These are phyloP conservation scores for Scytalidium sp. DNA, from an alignment of 2,329 filamentous ascomycete species.

Conservation along the genomic window DNA sequence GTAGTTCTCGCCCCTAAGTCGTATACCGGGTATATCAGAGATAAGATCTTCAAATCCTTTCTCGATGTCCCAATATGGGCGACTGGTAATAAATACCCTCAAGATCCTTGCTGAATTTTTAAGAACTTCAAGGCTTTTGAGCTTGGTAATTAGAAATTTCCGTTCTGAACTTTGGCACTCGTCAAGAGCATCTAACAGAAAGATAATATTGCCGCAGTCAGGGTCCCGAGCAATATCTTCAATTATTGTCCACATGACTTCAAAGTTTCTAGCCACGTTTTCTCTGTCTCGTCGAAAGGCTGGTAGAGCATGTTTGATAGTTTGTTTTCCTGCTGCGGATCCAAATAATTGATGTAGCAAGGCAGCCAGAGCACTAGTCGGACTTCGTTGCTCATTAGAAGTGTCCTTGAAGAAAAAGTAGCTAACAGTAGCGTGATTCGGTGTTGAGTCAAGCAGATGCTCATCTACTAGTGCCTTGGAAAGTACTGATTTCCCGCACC, in stretches of 20 bases:
- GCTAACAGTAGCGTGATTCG: not conserved
- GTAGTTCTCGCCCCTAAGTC: constrained; percentile 6
- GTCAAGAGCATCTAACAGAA: constrained; percentile 39
- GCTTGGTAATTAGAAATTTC: not conserved
- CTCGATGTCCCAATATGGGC: constrained; percentile 7
- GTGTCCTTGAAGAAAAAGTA: not conserved
- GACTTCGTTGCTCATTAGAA: too few relatives aligned
- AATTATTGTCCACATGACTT: constrained; percentile 33
- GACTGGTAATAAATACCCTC: too few relatives aligned
- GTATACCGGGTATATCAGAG: not conserved
- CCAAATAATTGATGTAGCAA: constrained; percentile 38
- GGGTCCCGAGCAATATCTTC: constrained; percentile 21
- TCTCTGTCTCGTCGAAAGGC: constrained; percentile 23
- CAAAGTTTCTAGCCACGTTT: constrained; percentile 17
- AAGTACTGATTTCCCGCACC: constrained; percentile 35
- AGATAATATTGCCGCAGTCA: constrained; percentile 25
- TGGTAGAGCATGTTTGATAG: constrained; percentile 31
- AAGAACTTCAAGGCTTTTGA: constrained; percentile 32
- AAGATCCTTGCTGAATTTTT: too few relatives aligned
- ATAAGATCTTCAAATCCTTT: not conserved
- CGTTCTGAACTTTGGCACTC: constrained; percentile 25
- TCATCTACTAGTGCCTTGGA: constrained; percentile 30
- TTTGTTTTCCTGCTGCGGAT: constrained; percentile 20
- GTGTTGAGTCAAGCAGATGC: constrained; percentile 6
- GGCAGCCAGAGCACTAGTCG: constrained; percentile 34